These are phyloP conservation scores for Yueomyces sp. DNA, from an alignment of 1,139 yeast species.

Conservation along the genomic window DNA sequence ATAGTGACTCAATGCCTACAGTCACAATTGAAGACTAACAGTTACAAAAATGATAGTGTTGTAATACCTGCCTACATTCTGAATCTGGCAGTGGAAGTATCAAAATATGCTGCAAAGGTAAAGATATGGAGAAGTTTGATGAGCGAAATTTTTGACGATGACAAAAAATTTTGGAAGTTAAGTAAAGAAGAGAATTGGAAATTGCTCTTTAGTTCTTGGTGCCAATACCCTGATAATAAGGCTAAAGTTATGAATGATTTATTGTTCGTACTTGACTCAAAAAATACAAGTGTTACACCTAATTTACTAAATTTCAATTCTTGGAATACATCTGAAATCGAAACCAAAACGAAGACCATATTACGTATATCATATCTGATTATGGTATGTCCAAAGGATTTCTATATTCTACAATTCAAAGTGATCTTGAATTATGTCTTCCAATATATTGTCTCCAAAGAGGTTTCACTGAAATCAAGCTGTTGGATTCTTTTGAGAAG, in stretches of 20 bases:
- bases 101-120: conserved; percentile 27
- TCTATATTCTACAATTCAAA: conserved; percentile 30
- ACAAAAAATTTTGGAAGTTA: conserved; percentile 14
- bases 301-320: conserved; percentile 20
- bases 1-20: conserved; percentile 33
- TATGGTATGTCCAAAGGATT: conserved; percentile 47
- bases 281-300: conserved; percentile 18
- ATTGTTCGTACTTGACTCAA: conserved; percentile 14
- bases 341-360: conserved; percentile 16
- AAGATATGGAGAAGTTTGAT: conserved; percentile 43
- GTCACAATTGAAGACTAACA: conserved; percentile 30
- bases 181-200: conserved; percentile 12
- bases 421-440: conserved; percentile 14
- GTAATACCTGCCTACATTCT: conserved; percentile 26
- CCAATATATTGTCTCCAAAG: conserved; percentile 16
- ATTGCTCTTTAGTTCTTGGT: conserved; percentile 18
- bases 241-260: conserved; percentile 31
- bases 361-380: conserved; percentile 42
- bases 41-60: conserved; percentile 6
- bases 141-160: conserved; percentile 40
- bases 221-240: conserved; percentile 24
- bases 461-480: conserved; percentile 10
- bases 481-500: conserved; percentile 47
- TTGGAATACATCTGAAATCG: conserved; percentile 21
- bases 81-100: conserved; percentile 19